A percentile compares a stretch with the other conserved stretches of the same genome.
phyloP scores from a whole-genome alignment of 2,329 filamentous ascomycete genomes.

The Sporothrix euskadiensis region DNA sequence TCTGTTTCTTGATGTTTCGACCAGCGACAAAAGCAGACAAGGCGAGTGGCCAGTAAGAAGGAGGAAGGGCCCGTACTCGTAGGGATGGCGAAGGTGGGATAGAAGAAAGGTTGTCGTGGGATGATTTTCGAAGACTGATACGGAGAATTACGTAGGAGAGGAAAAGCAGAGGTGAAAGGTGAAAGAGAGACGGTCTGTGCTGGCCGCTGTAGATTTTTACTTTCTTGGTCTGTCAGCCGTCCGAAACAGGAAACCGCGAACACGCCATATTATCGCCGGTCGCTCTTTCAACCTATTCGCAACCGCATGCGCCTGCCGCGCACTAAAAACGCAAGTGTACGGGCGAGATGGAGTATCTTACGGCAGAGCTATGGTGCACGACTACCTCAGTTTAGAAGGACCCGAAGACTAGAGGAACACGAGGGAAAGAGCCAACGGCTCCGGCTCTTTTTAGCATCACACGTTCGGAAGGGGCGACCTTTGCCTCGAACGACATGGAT shows the following conservation, averaged over 20 bases:
- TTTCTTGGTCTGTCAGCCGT: conserved; percentile 19
- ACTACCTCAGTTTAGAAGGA: background rate
- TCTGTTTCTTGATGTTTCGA: conserved; percentile 28
- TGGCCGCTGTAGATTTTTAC: conserved; percentile 6
- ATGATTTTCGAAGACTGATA: background rate
- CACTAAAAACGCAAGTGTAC: background rate
- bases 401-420: background rate
- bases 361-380: background rate
- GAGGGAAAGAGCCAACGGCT: background rate
- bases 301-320: background rate
- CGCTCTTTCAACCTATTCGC: conserved; percentile 3
- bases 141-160: background rate
- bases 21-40: conserved; percentile 20
- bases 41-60: background rate
- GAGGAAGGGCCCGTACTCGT: background rate
- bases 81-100: background rate
- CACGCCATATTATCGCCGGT: conserved; percentile 16
- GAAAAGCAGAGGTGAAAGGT: background rate
- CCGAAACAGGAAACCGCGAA: conserved; percentile 22
- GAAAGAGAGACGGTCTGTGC: background rate
- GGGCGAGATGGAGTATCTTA: background rate
- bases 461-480: conserved; percentile 1
- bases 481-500: background rate
- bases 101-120: background rate
- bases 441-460: background rate